Conservation (phyloP, 768 basidiomycete genomes). For the Termitomyces sp. region DNA sequence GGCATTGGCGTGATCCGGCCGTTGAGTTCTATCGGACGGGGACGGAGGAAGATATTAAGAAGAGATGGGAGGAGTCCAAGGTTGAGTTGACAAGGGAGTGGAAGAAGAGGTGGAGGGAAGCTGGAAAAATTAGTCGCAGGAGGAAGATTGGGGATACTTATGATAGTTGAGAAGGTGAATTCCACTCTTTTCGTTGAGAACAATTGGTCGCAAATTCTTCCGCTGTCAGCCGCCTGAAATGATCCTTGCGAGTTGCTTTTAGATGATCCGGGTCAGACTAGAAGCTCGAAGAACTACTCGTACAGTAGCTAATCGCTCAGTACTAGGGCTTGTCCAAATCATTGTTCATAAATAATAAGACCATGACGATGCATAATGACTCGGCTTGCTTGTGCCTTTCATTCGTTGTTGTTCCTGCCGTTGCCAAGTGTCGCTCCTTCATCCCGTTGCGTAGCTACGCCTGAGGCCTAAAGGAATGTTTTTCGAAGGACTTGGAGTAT, state of each 20-base stretch:
- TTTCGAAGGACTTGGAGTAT: background rate
- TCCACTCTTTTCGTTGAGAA: background rate
- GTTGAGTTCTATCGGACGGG: constrained; percentile 45
- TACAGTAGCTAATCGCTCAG: too few relatives aligned
- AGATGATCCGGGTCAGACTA: too few relatives aligned
- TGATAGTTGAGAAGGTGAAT: constrained; percentile 10
- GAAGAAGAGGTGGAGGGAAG: constrained; percentile 75
- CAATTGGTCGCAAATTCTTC: too few relatives aligned
- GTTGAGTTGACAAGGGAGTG: constrained; percentile 66
- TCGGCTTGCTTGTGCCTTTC: background rate
- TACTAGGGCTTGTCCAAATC: background rate
- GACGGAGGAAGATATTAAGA: constrained; percentile 54
- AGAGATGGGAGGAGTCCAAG: constrained; percentile 67
- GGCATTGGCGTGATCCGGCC: constrained; percentile 37
- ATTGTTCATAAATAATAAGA: background rate
- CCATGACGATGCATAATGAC: background rate
- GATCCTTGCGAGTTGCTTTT: background rate
- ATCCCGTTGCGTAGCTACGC: background rate
- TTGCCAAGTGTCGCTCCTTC: background rate
- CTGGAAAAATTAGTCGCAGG: constrained; percentile 56
- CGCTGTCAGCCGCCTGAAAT: background rate
- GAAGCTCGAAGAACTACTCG: background rate
- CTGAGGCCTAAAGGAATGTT: background rate
- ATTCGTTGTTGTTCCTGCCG: background rate
- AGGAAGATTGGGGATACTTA: constrained; percentile 38